Evolutionary conservation across 257 asterid species (phyloP), one percentile per base, ranked within the genome.

Genomic region (Solanum clarkiae): DNA sequence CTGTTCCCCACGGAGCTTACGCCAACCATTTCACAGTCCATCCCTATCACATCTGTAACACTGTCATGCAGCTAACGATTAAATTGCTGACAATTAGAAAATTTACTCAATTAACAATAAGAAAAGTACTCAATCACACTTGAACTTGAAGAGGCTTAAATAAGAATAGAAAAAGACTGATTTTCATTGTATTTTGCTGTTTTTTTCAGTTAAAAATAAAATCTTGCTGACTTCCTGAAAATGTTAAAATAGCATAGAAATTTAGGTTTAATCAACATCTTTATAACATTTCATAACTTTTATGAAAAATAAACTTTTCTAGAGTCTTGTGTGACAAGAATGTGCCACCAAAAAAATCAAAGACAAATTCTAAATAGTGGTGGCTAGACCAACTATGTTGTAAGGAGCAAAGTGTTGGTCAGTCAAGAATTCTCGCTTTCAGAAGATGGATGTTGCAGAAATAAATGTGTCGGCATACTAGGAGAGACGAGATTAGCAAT

Each of bases 21-120:
- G 80, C 99, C 98, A 81, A 96, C 99, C 99, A 96, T 96, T 90
- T 96, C 99, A 84, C 98, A 96, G 87, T 96, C 99, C 98, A 96
- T 96, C 77, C 95, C 99, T 83, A 96, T 70, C 86, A 40, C 92
- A 86, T 95, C 90, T 62, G 98, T 93, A 63, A 91, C 85, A 87
- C 99, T 96, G 92, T 84, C 89, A 88, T 51, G 51, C 40, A 84
- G 36, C 74, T 69, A 84, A 84, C 45, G 29, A 91, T 71, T n/a
- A 51, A 66, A 84, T 26, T 53, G 17, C 17, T 36, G 55, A 68
- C 26, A 29, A 55, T 5, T 24, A 53, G 12, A 24, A 15, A 55
- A 32, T 16, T 74, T 51, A 51, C 44, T 42, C 57, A 10, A 82
- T 26, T 45, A 24, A 18, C 11, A 44, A 20, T 17, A 10, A 57